These are phyloP conservation scores for Fusarium coffeatum DNA, from an alignment of 2,329 filamentous ascomycete genomes.

Conservation along the genomic window DNA sequence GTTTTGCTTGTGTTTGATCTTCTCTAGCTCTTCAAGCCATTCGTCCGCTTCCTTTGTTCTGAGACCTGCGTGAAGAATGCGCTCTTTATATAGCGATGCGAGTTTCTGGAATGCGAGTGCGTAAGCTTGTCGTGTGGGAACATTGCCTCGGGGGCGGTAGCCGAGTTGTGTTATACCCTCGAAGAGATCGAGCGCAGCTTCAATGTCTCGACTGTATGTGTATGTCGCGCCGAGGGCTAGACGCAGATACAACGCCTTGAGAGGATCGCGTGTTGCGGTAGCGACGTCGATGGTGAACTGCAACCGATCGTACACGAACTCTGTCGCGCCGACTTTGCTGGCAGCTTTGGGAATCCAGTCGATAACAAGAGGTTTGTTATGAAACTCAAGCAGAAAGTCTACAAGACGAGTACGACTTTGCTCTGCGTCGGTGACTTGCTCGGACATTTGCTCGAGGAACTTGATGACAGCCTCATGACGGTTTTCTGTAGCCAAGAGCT, in stretches of 20 bases:
- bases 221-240: conserved; percentile 53
- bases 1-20: conserved; percentile 52
- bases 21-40: conserved; percentile 53
- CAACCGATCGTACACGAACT: conserved; percentile 48
- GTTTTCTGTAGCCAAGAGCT: conserved; percentile 53
- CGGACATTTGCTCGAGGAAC: conserved; percentile 51
- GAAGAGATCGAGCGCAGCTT: conserved; percentile 52
- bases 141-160: conserved; percentile 54
- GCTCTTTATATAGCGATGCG: conserved; percentile 53
- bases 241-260: conserved; percentile 53
- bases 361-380: conserved; percentile 49
- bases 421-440: conserved; percentile 39
- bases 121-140: conserved; percentile 54
- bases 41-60: conserved; percentile 42
- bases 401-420: conserved; percentile 49
- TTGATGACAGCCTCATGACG: conserved; percentile 52
- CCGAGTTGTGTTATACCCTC: conserved; percentile 53
- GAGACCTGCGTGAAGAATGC: conserved; percentile 47
- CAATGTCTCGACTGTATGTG: conserved; percentile 51
- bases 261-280: conserved; percentile 50
- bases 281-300: conserved; percentile 51
- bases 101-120: conserved; percentile 56
- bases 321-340: conserved; percentile 49
- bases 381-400: conserved; percentile 52
- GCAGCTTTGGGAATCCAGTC: conserved; percentile 58